Base-by-base conservation (phyloP, 2,329 filamentous ascomycete species). In the Penicillium sp. region DNA sequence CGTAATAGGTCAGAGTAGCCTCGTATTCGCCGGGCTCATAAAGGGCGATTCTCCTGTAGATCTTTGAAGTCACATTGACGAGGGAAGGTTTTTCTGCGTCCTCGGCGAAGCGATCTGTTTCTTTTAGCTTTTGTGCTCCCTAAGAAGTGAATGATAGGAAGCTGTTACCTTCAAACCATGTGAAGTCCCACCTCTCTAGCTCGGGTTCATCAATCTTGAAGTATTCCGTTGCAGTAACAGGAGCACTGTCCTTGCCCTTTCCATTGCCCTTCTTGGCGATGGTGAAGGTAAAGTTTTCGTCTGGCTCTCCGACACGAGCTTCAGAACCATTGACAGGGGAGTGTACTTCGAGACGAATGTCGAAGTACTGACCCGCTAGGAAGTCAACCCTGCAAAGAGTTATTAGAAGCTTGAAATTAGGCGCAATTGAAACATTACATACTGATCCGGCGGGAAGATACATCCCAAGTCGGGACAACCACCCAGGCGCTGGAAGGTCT, bases 261-360 rank as follows among this genome's bases (percentile, higher is more conserved):
- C 43, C 42, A 7, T 75, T 75, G 43, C 83, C 85, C 55, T 85
- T 83, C 76, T 89, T 91, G 58, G 81, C 78, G 65, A 94, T 88
- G 43, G 84, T 88, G 80, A 95, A 94, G 51, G 85, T 81, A 69
- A 89, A 83, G 71, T 94, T 89, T 15, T 89, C 86, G 64, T 84
- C 81, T 58, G 85, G 85, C 57, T 84, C 76, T 66, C 89, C 88
- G 64, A 86, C 84, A 60, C 86, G 89, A n/a, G 87, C 87, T 75
- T 94, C 89, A 38, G 88, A 89, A 63, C 91, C 90, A 74, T 94
- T 94, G 70, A 88, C 81, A 6, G 90, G 90, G 10, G 89, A 89
- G 71, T 93, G 90, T 31, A 94, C 85, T 73, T 94, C 90, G 59
- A 93, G 83, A 59, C 90, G 87, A 62, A 95, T 87, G 71, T 94